Evolutionary conservation across 1,139 yeast genomes (phyloP), one percentile per base, ranked within the genome.

Genomic region (Geotrichum restrictum): DNA sequence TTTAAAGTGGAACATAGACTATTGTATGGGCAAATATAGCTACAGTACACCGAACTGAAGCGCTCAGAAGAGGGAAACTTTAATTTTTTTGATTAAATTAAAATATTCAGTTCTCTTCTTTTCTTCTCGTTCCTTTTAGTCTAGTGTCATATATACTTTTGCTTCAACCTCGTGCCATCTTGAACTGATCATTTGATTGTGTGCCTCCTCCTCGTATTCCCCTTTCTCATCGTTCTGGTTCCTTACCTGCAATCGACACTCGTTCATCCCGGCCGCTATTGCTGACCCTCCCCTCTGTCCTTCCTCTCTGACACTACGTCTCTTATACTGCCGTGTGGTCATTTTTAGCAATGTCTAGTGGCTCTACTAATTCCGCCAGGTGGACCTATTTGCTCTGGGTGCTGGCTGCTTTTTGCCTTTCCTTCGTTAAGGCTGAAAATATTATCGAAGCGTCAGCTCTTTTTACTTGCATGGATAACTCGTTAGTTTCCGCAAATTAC

Each of bases 401-500:
- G 7, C 29, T 24, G 29, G 29, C 29, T 5, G 29, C 8, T 5
- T 24, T 24, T 24, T 24, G 29, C 14, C 16, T 36, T 22, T 10
- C 42, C 2, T 29, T 36, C 18, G 18, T 14, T 11, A 22, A n/a
- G 13, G 64, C 63, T 11, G 63, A 56, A 22, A 54, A 56, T 19
- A 53, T 63, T 48, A 60, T 70, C 21, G 57, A 56, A 52, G 73
- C 77, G 14, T 60, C 69, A 16, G 67, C 98, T 8, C 76, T 94
- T 60, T 78, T 91, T 60, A 89, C 99, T 48, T 93, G 99, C 74
- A 88, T 88, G 96, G 86, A 82, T 54, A 76, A 87, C 68, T 91
- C 97, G 19, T 83, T 82, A 63, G 79, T 93, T 61, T 82, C 96
- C 2, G 91, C 97, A 3, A 80, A 91, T 22, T 80, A 75, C 61